These are phyloP conservation scores for Cutaneotrichosporon cyanovorans DNA, from an alignment of 1,284 basidiomycete genomes.

Conservation along the genomic window DNA sequence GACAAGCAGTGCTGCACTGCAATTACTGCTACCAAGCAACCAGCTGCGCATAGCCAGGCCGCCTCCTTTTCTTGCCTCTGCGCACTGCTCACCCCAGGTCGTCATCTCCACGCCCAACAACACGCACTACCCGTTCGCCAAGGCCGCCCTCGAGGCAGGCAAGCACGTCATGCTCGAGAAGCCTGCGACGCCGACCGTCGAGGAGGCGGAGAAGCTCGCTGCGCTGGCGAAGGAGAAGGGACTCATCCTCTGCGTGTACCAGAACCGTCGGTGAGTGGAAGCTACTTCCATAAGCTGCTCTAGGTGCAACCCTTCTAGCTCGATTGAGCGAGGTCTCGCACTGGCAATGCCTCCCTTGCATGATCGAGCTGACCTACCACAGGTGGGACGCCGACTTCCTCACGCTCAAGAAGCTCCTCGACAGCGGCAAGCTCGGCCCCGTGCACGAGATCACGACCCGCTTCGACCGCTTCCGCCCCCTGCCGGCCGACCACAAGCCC, in stretches of 20 bases:
- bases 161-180: constrained; percentile 79
- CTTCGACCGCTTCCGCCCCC: constrained; percentile 67
- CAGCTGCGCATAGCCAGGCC: no score
- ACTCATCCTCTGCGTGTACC: constrained; percentile 62
- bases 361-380: no score
- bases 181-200: constrained; percentile 62
- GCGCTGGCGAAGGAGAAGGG: constrained; percentile 59
- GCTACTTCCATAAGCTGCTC: no score
- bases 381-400: constrained; percentile 57
- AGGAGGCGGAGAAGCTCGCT: constrained; percentile 61
- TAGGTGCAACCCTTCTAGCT: no score
- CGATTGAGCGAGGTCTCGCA: no score
- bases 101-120: constrained; percentile 70
- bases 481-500: constrained; percentile 50
- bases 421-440: constrained; percentile 30
- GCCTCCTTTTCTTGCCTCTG: no score
- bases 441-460: constrained; percentile 41
- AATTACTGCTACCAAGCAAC: no score
- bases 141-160: constrained; percentile 56
- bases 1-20: no score
- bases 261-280: constrained; percentile 53
- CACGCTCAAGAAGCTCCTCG: constrained; percentile 60
- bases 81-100: constrained; percentile 23
- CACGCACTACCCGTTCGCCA: constrained; percentile 61
- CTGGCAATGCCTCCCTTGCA: no score